Conservation (phyloP, 805 yeast species). For the Maudiozyma serrabonitensis region DNA sequence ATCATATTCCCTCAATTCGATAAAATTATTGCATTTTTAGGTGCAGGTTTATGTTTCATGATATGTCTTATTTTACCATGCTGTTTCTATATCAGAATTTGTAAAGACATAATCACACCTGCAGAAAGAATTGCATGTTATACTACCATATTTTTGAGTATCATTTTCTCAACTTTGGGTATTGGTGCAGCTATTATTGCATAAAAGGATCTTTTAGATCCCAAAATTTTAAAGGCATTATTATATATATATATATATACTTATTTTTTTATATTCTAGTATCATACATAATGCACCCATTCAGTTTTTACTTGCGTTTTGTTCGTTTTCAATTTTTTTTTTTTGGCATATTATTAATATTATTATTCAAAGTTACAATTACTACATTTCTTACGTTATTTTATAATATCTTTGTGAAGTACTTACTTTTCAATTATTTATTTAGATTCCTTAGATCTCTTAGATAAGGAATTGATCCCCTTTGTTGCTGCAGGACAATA, state of each 20-base stretch:
- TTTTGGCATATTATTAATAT: neutral
- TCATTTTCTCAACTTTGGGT: constrained; percentile 46
- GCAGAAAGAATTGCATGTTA: constrained; percentile 34
- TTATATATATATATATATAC: no score
- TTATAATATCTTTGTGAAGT: neutral
- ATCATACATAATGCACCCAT: neutral
- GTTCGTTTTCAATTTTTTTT: neutral
- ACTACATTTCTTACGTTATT: neutral
- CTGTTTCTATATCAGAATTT: constrained; percentile 54
- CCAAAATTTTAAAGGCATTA: no score
- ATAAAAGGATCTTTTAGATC: neutral
- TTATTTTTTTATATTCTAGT: neutral
- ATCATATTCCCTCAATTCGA: constrained; percentile 71
- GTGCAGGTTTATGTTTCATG: constrained; percentile 69
- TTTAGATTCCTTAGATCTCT: constrained; percentile 25
- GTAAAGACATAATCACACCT: constrained; percentile 34
- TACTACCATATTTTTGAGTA: constrained; percentile 36
- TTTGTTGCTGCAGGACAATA: constrained; percentile 74
- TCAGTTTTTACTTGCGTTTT: neutral
- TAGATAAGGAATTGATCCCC: constrained; percentile 41
- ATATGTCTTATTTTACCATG: constrained; percentile 76
- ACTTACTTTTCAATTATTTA: constrained; percentile 5
- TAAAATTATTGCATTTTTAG: constrained; percentile 68
- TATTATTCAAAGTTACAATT: neutral
- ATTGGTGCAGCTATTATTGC: constrained; percentile 42